A percentile compares a stretch with the other conserved stretches of the same genome.
phyloP scores from a whole-genome alignment of 176 grass and related monocot genomes.

The Pontederia paniculata region DNA sequence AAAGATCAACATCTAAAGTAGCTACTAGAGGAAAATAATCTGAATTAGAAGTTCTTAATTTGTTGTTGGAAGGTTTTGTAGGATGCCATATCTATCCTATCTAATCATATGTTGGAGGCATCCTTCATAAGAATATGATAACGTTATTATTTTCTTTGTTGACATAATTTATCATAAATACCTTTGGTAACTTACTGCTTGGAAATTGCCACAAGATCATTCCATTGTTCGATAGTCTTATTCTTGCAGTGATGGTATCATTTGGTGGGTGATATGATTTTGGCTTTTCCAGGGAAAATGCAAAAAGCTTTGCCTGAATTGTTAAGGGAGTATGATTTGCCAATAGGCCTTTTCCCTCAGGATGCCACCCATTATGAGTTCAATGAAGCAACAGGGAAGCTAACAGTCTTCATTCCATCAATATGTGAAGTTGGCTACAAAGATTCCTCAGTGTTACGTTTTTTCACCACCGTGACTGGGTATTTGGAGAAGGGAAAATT shows the following conservation, averaged over 20 bases:
- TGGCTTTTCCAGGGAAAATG: constrained; percentile 59
- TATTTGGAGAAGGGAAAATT: constrained; percentile 87
- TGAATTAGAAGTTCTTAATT: no score
- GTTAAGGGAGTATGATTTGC: constrained; percentile 73
- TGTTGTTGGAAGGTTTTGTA: no score
- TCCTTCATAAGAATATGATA: no score
- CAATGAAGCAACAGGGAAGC: constrained; percentile 70
- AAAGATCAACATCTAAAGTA: no score
- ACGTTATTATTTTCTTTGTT: no score
- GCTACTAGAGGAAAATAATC: no score
- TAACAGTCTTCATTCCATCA: constrained; percentile 64
- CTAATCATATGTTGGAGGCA: no score
- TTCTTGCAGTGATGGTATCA: background rate
- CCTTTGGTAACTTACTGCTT: no score
- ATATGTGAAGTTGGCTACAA: constrained; percentile 85
- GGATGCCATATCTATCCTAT: no score
- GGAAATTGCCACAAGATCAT: no score
- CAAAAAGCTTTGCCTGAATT: constrained; percentile 79
- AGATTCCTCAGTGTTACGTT: constrained; percentile 77
- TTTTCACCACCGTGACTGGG: constrained; percentile 72
- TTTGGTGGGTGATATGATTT: background rate
- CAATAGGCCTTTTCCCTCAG: constrained; percentile 66
- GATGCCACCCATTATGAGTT: constrained; percentile 93
- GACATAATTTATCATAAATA: no score
- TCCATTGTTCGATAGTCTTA: no score